Percentiles rank a stretch among this genome's conserved stretches.
Conservation (phyloP, 2,329 filamentous ascomycete species). For the Colletotrichum agaves region DNA sequence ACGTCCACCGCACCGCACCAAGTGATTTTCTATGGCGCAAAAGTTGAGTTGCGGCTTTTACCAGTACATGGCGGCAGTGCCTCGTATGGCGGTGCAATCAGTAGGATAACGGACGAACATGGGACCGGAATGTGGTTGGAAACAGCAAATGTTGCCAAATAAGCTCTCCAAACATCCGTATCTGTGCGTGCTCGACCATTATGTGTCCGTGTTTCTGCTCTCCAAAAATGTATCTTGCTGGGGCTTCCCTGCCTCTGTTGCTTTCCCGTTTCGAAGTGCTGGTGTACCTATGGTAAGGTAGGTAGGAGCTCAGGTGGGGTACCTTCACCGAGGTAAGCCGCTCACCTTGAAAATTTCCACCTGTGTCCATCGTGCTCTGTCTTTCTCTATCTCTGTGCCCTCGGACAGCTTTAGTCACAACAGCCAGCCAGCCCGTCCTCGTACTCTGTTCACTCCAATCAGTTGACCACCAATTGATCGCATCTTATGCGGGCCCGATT, state of each 20-base stretch:
- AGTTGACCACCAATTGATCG: neutral
- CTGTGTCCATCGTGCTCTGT: neutral
- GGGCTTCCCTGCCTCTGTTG: neutral
- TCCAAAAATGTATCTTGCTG: neutral
- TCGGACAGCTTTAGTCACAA: conserved; percentile 8
- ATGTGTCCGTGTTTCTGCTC: neutral
- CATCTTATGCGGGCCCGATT: conserved; percentile 5
- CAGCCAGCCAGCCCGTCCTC: neutral
- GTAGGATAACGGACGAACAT: neutral
- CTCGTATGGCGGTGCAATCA: neutral
- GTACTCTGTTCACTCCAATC: neutral
- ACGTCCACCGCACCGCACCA: neutral
- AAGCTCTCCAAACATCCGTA: neutral
- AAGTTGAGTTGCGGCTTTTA: neutral
- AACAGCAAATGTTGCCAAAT: neutral
- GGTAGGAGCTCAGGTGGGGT: conserved; percentile 12
- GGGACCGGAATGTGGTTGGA: neutral
- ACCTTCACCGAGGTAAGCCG: conserved; percentile 1
- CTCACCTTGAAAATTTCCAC: conserved; percentile 33
- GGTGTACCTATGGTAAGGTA: no score
- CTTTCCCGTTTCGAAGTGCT: neutral
- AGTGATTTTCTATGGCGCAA: neutral
- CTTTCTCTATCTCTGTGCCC: neutral
- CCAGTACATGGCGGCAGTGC: conserved; percentile 6
- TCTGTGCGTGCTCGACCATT: neutral